These are phyloP conservation scores for Lactarius sanguifluus DNA, from an alignment of 768 basidiomycete genomes.

Conservation along the genomic window DNA sequence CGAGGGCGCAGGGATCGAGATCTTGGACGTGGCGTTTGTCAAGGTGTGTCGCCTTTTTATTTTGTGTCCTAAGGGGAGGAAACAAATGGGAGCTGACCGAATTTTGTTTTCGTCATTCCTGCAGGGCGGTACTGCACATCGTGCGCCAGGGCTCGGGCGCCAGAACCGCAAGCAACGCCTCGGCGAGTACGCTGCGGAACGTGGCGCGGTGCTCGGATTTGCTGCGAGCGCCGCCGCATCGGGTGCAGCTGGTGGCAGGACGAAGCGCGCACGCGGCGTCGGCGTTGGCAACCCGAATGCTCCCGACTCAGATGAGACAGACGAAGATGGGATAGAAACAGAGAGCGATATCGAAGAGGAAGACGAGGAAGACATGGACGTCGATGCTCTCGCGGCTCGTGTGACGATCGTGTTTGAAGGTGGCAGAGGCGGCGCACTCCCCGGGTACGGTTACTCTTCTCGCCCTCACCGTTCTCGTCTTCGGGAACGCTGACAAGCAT, in stretches of 20 bases:
- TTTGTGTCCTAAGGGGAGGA: neutral
- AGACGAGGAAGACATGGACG: constrained; percentile 25
- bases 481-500: neutral
- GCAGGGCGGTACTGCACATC: constrained; percentile 53
- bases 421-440: constrained; percentile 15
- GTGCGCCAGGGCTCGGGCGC: constrained; percentile 48
- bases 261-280: constrained; percentile 22
- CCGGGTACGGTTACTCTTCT: constrained; percentile 14
- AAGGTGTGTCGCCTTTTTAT: constrained; percentile 45
- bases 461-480: neutral
- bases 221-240: constrained; percentile 23
- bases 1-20: constrained; percentile 74
- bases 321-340: constrained; percentile 11
- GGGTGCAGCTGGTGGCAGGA: constrained; percentile 20
- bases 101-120: neutral
- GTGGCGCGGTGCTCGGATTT: constrained; percentile 45
- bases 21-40: constrained; percentile 61
- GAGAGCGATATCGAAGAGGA: constrained; percentile 23
- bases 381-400: constrained; percentile 23
- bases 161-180: constrained; percentile 68
- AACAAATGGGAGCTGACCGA: neutral
- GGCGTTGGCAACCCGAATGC: constrained; percentile 11
- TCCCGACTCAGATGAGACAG: constrained; percentile 21
- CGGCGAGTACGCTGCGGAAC: constrained; percentile 62
- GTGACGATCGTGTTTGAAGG: constrained; percentile 29